Percentiles rank a stretch among this genome's conserved stretches.
These are phyloP conservation scores for Dipodascus geniculatus DNA, from an alignment of 805 yeast species.

Conservation along the genomic window DNA sequence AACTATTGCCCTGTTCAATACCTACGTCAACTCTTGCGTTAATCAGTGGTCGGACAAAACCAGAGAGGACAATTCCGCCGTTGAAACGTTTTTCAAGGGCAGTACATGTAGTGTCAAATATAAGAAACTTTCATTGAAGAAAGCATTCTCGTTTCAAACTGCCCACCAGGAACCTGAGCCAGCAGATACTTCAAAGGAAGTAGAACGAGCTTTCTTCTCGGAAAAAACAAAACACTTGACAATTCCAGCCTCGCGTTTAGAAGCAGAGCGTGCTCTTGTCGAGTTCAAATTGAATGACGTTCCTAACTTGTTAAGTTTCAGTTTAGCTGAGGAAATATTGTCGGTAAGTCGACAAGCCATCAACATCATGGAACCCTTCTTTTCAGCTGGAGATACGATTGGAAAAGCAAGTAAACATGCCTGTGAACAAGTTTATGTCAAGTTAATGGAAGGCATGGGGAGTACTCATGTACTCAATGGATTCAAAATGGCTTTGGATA, in stretches of 20 bases:
- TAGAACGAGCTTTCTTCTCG: not conserved
- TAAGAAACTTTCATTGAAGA: not conserved
- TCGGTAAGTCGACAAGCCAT: not conserved
- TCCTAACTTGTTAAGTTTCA: not conserved
- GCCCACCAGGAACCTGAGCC: not conserved
- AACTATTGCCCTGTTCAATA: no score
- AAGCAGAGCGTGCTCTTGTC: not conserved
- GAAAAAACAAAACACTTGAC: not conserved
- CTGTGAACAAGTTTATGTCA: not conserved
- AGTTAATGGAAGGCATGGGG: not conserved
- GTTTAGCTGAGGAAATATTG: not conserved
- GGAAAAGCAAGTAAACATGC: not conserved
- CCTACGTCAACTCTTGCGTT: not conserved
- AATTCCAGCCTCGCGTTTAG: not conserved
- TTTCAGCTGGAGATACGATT: not conserved
- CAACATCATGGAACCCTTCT: not conserved
- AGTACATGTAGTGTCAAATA: not conserved
- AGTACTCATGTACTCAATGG: not conserved
- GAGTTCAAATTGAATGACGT: not conserved
- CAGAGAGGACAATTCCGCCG: not conserved
- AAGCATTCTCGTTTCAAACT: not conserved
- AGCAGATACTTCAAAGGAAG: not conserved
- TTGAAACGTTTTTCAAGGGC: not conserved
- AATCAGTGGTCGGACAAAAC: not conserved
- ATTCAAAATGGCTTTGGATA: not conserved